These are phyloP conservation scores for Ophiosphaerella herpotricha DNA, from an alignment of 2,329 filamentous ascomycete species.

Conservation along the genomic window DNA sequence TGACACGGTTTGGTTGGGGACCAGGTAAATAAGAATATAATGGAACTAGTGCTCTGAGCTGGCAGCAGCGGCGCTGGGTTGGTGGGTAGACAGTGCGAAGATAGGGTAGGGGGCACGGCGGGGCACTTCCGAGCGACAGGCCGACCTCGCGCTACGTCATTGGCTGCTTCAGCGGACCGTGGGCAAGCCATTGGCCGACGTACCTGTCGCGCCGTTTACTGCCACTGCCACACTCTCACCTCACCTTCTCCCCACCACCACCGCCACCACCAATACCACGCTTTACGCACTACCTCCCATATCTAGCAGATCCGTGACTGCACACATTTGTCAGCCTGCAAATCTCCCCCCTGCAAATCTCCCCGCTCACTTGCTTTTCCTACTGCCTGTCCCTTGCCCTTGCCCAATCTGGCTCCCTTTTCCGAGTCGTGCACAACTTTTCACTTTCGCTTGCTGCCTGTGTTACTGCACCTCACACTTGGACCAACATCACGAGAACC, in stretches of 20 bases:
- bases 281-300: not conserved
- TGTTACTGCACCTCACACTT: conserved; percentile 14
- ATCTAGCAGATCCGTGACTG: not conserved
- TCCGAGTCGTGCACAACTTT: conserved; percentile 5
- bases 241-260: not conserved
- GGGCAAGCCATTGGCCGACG: conserved; percentile 13
- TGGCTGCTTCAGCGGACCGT: conserved; percentile 16
- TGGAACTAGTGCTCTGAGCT: conserved; percentile 27
- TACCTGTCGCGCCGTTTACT: not conserved
- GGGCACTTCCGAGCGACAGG: conserved; percentile 5
- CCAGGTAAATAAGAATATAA: conserved; percentile 28
- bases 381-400: not conserved
- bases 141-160: conserved; percentile 25
- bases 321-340: not conserved
- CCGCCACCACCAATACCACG: not conserved
- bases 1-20: conserved; percentile 26
- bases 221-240: conserved; percentile 12
- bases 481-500: conserved; percentile 14
- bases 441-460: conserved; percentile 3
- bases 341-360: not conserved
- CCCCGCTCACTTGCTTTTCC: not conserved
- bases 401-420: conserved; percentile 11
- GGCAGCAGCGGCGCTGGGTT: conserved; percentile 12
- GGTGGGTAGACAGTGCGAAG: not conserved
- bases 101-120: conserved; percentile 12